Evolutionary conservation across 345 rosid species (phyloP).

Genomic region (Eucalyptus brandiana): DNA sequence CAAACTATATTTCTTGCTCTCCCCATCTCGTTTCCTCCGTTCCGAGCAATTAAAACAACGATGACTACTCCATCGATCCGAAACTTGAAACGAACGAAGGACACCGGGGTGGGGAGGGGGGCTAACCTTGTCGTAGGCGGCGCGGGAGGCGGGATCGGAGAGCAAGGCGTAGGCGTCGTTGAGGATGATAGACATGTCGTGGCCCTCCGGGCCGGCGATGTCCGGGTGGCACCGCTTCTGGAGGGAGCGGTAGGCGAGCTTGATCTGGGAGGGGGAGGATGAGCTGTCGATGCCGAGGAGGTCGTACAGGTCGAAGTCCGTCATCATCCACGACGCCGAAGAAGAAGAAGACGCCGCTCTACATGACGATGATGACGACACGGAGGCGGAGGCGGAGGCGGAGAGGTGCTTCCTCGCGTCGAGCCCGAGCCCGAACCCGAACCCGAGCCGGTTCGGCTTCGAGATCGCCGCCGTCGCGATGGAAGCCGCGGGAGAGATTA

Average conservation of each 20-base stretch:
- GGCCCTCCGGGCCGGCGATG: constrained; percentile 65
- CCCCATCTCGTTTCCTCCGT: neutral
- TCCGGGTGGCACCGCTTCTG: constrained; percentile 91
- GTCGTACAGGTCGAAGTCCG: constrained; percentile 76
- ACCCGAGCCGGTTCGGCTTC: neutral
- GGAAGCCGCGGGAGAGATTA: neutral
- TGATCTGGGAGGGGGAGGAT: constrained; percentile 49
- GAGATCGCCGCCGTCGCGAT: neutral
- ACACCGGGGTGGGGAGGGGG: too few species aligned
- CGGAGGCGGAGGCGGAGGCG: neutral
- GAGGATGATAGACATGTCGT: constrained; percentile 86
- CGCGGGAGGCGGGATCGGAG: constrained; percentile 57
- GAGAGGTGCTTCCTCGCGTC: neutral
- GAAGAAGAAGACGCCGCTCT: constrained; percentile 17
- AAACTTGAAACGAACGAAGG: neutral
- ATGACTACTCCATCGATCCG: neutral
- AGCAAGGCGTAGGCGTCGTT: constrained; percentile 67
- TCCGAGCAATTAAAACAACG: neutral
- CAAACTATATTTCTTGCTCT: neutral
- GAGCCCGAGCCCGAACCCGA: neutral
- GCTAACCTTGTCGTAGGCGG: constrained; percentile 68
- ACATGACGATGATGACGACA: neutral
- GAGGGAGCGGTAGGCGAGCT: constrained; percentile 53
- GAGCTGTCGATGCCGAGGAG: constrained; percentile 62
- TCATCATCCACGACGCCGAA: constrained; percentile 15